Base-by-base conservation (phyloP, 306 rosid species). In the Inga leiocalycina region DNA sequence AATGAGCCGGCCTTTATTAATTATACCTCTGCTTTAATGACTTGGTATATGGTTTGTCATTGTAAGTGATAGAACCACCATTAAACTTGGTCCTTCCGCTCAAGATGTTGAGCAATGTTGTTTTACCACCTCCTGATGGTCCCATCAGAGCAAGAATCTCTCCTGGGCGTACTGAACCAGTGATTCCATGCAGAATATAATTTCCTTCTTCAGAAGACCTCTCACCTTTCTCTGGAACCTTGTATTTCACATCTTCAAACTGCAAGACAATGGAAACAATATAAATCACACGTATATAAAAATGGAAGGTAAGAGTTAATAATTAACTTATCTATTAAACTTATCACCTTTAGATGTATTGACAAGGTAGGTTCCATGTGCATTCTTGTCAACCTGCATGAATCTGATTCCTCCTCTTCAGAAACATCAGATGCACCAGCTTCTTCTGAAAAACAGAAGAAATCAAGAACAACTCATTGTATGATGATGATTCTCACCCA, bases 121-220 rank as follows among this genome's bases (percentile, higher is more conserved):
- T 72, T 72, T 72, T 72, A 22, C 76, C 76, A 72, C 76, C 76
- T 72, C 76, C 76, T 13, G 76, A 72, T 72, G 76, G 76, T 15
- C 76, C 76, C 76, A 72, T 45, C 5, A 72, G 41, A 72, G 76
- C 76, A 46, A 72, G 76, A 46, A 72, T 72, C 59, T 72, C 76
- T 27, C 76, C 76, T 72, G 76, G 76, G 37, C 59, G 37, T 24
- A 72, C 76, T 12, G 76, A 72, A 24, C 76, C 59, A 15, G 76
- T 72, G 22, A 72, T 72, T 41, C 76, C 76, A 72, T 72, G 76
- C 39, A 72, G 76, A 45, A 72, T 46, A 39, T 45, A 24, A 41
- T 72, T 46, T 3, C 34, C 76, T 72, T 72, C 59, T 72, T 24
- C 76, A 45, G 56, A 44, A 44, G 20, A n/a, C 37, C 45, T 44